These are phyloP conservation scores for Pichia inconspicua DNA, from an alignment of 1,139 yeast species.

Conservation along the genomic window DNA sequence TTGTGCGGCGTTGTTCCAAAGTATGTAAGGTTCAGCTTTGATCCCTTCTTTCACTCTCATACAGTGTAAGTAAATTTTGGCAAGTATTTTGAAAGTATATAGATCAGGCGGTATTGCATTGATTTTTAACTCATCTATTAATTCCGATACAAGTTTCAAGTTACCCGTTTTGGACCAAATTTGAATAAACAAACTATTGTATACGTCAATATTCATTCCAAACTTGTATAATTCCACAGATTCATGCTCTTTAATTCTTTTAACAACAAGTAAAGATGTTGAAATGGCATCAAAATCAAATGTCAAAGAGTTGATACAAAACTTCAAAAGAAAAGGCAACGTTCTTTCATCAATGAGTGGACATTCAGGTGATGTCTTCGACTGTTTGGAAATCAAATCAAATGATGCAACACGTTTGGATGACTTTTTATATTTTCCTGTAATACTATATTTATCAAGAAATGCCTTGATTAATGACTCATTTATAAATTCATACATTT, in stretches of 20 bases:
- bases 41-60: constrained; percentile 20
- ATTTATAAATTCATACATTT: constrained; percentile 19
- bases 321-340: constrained; percentile 24
- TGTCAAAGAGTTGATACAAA: constrained; percentile 23
- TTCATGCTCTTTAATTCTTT: constrained; percentile 23
- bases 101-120: constrained; percentile 28
- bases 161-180: constrained; percentile 25
- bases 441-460: constrained; percentile 3
- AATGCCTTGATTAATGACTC: constrained; percentile 18
- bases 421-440: neutral
- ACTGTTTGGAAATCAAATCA: constrained; percentile 9
- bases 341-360: constrained; percentile 22
- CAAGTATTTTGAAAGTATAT: constrained; percentile 22
- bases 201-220: constrained; percentile 26
- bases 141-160: constrained; percentile 17
- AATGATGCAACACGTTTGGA: neutral
- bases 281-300: constrained; percentile 24
- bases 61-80: constrained; percentile 24
- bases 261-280: constrained; percentile 21
- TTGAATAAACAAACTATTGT: constrained; percentile 23
- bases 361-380: constrained; percentile 13
- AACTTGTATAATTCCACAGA: constrained; percentile 25
- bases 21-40: constrained; percentile 20
- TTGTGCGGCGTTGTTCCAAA: constrained; percentile 24
- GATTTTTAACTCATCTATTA: constrained; percentile 25